These are phyloP conservation scores for Paramecium primaurelia DNA, from an alignment of 73 alveolate species.

Conservation along the genomic window DNA sequence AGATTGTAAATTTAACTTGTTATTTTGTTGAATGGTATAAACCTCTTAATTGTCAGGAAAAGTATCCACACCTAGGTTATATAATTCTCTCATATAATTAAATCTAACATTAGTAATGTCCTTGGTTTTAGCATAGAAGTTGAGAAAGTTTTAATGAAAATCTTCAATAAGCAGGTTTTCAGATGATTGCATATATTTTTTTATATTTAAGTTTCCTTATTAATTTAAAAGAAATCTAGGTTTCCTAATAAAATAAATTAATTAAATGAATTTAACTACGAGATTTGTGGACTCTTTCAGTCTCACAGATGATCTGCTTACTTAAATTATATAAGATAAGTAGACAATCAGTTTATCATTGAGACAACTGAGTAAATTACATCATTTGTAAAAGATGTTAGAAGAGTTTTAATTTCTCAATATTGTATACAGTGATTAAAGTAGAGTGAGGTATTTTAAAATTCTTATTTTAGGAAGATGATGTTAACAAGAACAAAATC, in stretches of 20 bases:
- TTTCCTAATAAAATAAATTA: not conserved
- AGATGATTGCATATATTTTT: not conserved
- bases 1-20: not conserved
- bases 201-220: not conserved
- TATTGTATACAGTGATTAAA: constrained; percentile 13
- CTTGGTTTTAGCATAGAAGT: not conserved
- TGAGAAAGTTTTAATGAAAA: not conserved
- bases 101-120: constrained; percentile 29
- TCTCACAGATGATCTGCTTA: constrained; percentile 4
- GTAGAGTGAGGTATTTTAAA: not conserved
- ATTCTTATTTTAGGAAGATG: not conserved
- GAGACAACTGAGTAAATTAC: not conserved
- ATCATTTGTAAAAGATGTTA: constrained; percentile 24
- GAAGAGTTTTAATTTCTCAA: constrained; percentile 28
- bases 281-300: constrained; percentile 21
- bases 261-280: not conserved
- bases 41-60: constrained; percentile 31
- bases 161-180: not conserved
- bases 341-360: not conserved
- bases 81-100: constrained; percentile 34
- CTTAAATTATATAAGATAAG: constrained; percentile 14
- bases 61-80: not conserved
- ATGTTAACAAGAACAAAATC: not conserved
- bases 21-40: not conserved
- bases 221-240: not conserved